Conservation (phyloP, 2,329 filamentous ascomycete genomes). For the Cladosporium sp. region DNA sequence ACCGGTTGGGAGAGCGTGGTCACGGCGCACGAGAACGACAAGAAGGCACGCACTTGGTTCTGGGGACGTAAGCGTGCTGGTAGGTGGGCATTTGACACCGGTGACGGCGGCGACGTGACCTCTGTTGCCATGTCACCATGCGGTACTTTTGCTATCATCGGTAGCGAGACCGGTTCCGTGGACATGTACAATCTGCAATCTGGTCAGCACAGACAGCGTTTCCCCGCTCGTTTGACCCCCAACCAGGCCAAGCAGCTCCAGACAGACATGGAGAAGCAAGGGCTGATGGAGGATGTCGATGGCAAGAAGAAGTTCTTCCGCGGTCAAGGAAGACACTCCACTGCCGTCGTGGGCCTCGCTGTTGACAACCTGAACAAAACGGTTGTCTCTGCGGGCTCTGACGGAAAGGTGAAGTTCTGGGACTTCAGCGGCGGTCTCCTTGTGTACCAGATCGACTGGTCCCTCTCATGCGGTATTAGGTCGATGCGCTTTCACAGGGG, state of each 20-base stretch:
- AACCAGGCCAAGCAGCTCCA: slow-evolving; percentile 74
- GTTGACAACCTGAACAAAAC: slow-evolving; percentile 86
- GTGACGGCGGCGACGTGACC: slow-evolving; percentile 73
- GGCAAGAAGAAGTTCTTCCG: slow-evolving; percentile 39
- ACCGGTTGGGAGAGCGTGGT: slow-evolving; percentile 98
- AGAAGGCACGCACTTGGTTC: slow-evolving; percentile 90
- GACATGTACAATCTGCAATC: slow-evolving; percentile 98
- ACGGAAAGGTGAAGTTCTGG: slow-evolving; percentile 98
- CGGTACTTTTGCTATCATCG: slow-evolving; percentile 88
- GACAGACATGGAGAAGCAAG: slow-evolving; percentile 45
- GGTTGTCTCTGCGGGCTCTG: slow-evolving; percentile 79
- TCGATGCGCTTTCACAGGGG: slow-evolving; percentile 75
- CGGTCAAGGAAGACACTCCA: slow-evolving; percentile 69
- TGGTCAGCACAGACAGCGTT: slow-evolving; percentile 79
- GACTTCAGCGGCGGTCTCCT: slow-evolving; percentile 82
- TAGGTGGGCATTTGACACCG: slow-evolving; percentile 85
- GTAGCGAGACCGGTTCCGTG: slow-evolving; percentile 75
- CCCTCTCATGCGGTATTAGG: slow-evolving; percentile 69
- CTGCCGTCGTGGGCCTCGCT: slow-evolving; percentile 77
- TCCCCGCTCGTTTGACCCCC: slow-evolving; percentile 74
- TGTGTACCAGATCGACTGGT: slow-evolving; percentile 78
- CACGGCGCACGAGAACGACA: slow-evolving; percentile 83
- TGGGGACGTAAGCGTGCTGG: slow-evolving; percentile 94
- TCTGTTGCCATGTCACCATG: slow-evolving; percentile 87
- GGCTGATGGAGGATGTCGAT: slow-evolving; percentile 39